A percentile compares a stretch with the other conserved stretches of the same genome.
Conservation (phyloP, 2,329 filamentous ascomycete species). For the Pseudonectria foliicola region DNA sequence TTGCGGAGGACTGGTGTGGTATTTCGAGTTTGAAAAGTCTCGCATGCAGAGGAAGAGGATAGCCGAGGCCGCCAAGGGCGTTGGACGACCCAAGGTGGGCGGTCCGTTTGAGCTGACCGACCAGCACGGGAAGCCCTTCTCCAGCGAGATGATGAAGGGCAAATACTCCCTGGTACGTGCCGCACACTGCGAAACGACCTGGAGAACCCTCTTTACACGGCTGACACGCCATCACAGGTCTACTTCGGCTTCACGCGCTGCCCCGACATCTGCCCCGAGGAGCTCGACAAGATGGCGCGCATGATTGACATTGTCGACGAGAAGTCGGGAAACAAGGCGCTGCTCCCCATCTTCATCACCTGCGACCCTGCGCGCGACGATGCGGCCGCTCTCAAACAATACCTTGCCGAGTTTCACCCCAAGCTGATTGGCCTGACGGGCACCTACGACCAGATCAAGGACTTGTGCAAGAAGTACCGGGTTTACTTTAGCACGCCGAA, state of each 20-base stretch:
- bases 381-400: slow-evolving; percentile 74
- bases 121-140: slow-evolving; percentile 71
- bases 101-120: slow-evolving; percentile 78
- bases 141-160: slow-evolving; percentile 75
- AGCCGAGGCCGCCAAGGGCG: slow-evolving; percentile 86
- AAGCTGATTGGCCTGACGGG: slow-evolving; percentile 84
- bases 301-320: slow-evolving; percentile 73
- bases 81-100: slow-evolving; percentile 88
- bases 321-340: slow-evolving; percentile 37
- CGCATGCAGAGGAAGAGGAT: slow-evolving; percentile 84
- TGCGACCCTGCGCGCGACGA: slow-evolving; percentile 92
- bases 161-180: slow-evolving; percentile 67
- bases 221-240: slow-evolving; percentile 47
- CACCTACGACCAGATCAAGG: slow-evolving; percentile 88
- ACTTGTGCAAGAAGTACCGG: slow-evolving; percentile 88
- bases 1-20: slow-evolving; percentile 71
- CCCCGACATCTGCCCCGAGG: slow-evolving; percentile 96
- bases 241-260: slow-evolving; percentile 99
- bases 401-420: slow-evolving; percentile 85
- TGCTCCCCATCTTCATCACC: slow-evolving; percentile 85
- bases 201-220: neutral
- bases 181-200: neutral
- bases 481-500: slow-evolving; percentile 95
- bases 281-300: slow-evolving; percentile 97
- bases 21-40: slow-evolving; percentile 89